Evolutionary conservation across 1,139 yeast species (phyloP).

Genomic region (Blastobotrys aristatus): DNA sequence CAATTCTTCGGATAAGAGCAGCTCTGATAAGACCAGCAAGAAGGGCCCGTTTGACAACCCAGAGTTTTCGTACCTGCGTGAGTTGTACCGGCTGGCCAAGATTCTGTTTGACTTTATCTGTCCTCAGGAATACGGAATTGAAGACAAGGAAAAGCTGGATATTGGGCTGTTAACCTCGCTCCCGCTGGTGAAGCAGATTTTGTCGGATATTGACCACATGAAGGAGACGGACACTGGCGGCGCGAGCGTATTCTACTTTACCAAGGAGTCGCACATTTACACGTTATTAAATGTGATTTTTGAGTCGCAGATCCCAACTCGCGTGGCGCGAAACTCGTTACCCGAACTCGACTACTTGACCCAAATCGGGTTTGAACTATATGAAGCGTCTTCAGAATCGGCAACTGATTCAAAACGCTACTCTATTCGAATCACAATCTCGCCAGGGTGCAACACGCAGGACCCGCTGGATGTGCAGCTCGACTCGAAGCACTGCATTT

Average conservation of each 20-base stretch:
- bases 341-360: constrained; percentile 96
- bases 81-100: constrained; percentile 82
- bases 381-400: constrained; percentile 57
- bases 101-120: constrained; percentile 95
- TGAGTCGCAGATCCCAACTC: constrained; percentile 92
- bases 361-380: constrained; percentile 89
- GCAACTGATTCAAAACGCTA: constrained; percentile 69
- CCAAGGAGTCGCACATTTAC: constrained; percentile 95
- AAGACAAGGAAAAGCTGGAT: constrained; percentile 90
- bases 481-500: constrained; percentile 94
- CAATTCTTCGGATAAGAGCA: not conserved
- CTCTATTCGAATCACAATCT: constrained; percentile 78
- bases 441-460: constrained; percentile 98
- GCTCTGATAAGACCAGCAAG: not conserved
- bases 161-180: constrained; percentile 91
- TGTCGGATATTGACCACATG: constrained; percentile 75
- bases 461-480: constrained; percentile 95
- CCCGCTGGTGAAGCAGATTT: constrained; percentile 86
- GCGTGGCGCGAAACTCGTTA: constrained; percentile 86
- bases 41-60: constrained; percentile 64
- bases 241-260: constrained; percentile 83
- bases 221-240: constrained; percentile 65
- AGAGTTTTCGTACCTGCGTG: constrained; percentile 74
- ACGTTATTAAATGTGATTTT: constrained; percentile 85
- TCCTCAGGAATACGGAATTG: constrained; percentile 98